A percentile compares a stretch with the other conserved stretches of the same genome.
Evolutionary conservation across 2,329 filamentous ascomycete genomes (phyloP).

Genomic region (Shiraia sp.): DNA sequence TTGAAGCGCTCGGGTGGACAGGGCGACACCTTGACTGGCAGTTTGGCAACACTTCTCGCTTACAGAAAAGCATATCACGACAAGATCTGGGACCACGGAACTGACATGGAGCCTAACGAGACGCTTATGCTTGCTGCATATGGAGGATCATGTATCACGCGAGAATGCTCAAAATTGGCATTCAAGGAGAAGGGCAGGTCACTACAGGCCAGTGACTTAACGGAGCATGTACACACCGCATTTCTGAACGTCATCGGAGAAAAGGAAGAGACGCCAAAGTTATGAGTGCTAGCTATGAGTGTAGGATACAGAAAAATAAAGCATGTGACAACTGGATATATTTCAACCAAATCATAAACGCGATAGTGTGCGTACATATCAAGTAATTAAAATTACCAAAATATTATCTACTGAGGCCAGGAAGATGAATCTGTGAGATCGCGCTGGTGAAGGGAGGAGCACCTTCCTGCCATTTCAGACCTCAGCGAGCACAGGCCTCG

Average conservation of each 20-base stretch:
- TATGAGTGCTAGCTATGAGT: slow-evolving; percentile 11
- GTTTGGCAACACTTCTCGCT: slow-evolving; percentile 82
- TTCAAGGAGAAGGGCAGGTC: slow-evolving; percentile 85
- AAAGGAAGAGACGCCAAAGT: slow-evolving; percentile 33
- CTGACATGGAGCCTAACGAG: slow-evolving; percentile 60
- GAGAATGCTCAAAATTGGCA: slow-evolving; percentile 85
- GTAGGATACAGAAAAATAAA: no score
- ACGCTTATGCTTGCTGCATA: slow-evolving; percentile 77
- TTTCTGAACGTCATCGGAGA: slow-evolving; percentile 83
- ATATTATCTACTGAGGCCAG: no score
- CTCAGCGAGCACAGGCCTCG: no score
- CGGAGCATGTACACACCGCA: slow-evolving; percentile 81
- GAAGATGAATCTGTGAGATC: no score
- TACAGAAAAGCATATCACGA: slow-evolving; percentile 90
- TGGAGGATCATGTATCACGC: slow-evolving; percentile 83
- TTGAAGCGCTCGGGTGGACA: slow-evolving; percentile 91
- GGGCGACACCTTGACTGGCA: slow-evolving; percentile 91
- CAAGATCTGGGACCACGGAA: slow-evolving; percentile 70
- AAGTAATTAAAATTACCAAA: no score
- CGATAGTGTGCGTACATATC: no score
- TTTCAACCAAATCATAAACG: no score
- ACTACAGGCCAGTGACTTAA: slow-evolving; percentile 90
- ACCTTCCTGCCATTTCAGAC: no score
- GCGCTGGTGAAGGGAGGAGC: slow-evolving; percentile 11
- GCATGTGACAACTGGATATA: no score